Evolutionary conservation across 305 asterid species (phyloP), one percentile per base, ranked within the genome.

Genomic region (Fraxinus floribunda): DNA sequence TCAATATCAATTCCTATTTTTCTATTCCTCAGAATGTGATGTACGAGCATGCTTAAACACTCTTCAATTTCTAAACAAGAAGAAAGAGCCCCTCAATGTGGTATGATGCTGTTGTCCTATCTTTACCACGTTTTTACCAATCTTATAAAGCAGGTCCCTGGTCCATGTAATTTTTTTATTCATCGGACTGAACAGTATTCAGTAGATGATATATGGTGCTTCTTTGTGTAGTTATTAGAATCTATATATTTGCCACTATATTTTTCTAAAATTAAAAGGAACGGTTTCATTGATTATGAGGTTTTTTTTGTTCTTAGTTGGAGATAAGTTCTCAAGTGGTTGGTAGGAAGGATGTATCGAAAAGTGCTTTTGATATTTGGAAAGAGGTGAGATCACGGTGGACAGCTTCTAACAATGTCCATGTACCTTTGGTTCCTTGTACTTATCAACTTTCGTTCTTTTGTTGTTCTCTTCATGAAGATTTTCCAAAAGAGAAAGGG

Each of bases 41-140:
- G 90, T 97, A 89, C 90, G 99, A 44, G 93, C 98, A 15, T 93
- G 98, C 91, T 87, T 97, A 90, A 97, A 97, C 93, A 94, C 98
- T 35, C 93, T 97, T 90, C 99, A 97, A 88, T 97, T 93, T 90
- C 97, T 97, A 84, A 86, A 93, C 93, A 94, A 91, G 90, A 94
- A 90, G 90, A 91, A 91, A 87, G 97, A 94, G 86, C 74, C 80
- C 81, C 97, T 97, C 79, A 93, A 96, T 74, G 84, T 88, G 97
- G 99, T 96, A 93, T 73, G 89, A 10, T 34, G 52, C 38, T 73
- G 20, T 44, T 41, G 20, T 78, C 72, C 5, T 71, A 20, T 81
- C 41, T 34, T 80, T 29, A 66, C 73, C 81, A 24, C 18, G 74
- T 49, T 68, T 80, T 57, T 44, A 41, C 62, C 77, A 77, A 66